Percentiles rank a stretch among this genome's conserved stretches.
Conservation (phyloP, 2,329 filamentous ascomycete genomes). For the Alternaria postmessia region DNA sequence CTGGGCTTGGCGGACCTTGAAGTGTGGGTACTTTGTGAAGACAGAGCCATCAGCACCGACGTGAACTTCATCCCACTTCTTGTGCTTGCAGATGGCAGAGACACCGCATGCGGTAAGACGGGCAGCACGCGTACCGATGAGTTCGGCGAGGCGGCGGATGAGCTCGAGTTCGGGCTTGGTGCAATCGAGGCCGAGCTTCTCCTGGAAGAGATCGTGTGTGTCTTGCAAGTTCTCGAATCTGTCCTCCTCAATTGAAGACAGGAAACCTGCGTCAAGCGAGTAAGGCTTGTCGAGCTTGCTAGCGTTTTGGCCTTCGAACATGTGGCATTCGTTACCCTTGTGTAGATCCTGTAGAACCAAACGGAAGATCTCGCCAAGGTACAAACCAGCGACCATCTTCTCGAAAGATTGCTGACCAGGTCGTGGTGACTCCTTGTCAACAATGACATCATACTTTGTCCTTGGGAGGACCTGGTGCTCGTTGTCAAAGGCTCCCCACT, state of each 20-base stretch:
- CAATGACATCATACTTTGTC: conserved; percentile 84
- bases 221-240: conserved; percentile 95
- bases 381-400: conserved; percentile 96
- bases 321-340: conserved; percentile 66
- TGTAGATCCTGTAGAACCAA: conserved; percentile 85
- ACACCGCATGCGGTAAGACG: conserved; percentile 94
- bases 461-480: conserved; percentile 87
- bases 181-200: conserved; percentile 74
- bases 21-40: conserved; percentile 99
- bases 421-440: conserved; percentile 90
- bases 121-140: conserved; percentile 93
- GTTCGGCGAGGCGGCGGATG: conserved; percentile 84
- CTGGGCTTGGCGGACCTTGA: conserved; percentile 89
- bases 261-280: conserved; percentile 89
- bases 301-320: conserved; percentile 87
- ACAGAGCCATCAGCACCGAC: conserved; percentile 97
- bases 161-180: conserved; percentile 86
- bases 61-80: conserved; percentile 85
- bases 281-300: conserved; percentile 84
- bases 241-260: conserved; percentile 92
- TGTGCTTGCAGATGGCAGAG: conserved; percentile 96
- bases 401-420: conserved; percentile 96
- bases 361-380: conserved; percentile 93
- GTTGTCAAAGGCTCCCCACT: conserved; percentile 97
- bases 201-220: conserved; percentile 81